Evolutionary conservation across 345 rosid genomes (phyloP), one percentile per base, ranked within the genome.

Genomic region (Carallia pectinifolia): DNA sequence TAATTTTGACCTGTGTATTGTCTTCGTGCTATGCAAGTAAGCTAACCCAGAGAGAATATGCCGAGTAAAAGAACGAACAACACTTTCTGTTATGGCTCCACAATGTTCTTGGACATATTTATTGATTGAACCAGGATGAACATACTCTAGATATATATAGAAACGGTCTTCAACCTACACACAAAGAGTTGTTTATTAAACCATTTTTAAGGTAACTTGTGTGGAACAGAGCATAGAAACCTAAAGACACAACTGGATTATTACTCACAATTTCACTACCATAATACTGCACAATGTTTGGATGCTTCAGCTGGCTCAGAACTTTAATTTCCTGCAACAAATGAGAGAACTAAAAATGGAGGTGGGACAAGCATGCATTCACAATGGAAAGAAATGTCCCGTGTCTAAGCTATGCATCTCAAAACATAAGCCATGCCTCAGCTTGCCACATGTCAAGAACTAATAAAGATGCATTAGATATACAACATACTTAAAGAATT

Each of bases 81-180:
- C 89, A n/a, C 89, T 85, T 79, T 91, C 98, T 60, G 98, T 95
- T 68, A 95, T 88, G 71, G 96, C 97, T 69, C 91, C 93, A 77
- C 92, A 81, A 79, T 92, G 99, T 33, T 95, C 99, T 19, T 84
- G 96, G 56, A 81, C 81, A 66, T 88, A 95, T 74, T 85, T 95
- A 83, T 86, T 87, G 62, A 95, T 90, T 39, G 99, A 95, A 65
- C 99, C 97, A 10, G 99, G 99, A 80, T 95, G 97, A 75, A 95
- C 93, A 78, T 87, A 91, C 83, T 94, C 98, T 68, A 94, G 77
- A 75, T 88, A 94, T 78, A 94, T 94, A 74, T 89, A 87, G 81
- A 95, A 95, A 64, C 77, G 86, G 70, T 95, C 96, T 18, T 85
- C 94, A 58, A 85, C 87, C 99, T 95, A 78, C 74, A 71, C 48